These are phyloP conservation scores for Mytilinidion resinicola DNA, from an alignment of 495 filamentous ascomycete genomes.

Conservation along the genomic window DNA sequence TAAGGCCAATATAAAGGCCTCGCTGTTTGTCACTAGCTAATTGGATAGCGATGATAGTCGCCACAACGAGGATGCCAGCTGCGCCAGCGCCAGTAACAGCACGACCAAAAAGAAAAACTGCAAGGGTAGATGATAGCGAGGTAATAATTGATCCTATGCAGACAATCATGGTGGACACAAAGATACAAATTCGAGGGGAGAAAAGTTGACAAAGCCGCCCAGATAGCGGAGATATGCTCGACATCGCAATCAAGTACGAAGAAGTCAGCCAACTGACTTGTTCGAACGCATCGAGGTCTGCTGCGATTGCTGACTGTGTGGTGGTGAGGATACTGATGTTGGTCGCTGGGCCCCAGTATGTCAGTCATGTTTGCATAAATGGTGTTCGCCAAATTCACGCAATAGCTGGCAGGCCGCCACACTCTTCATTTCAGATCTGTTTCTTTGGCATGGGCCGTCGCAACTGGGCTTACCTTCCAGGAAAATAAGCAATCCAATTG, in stretches of 20 bases:
- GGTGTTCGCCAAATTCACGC: neutral
- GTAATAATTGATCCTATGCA: slow-evolving; percentile 57
- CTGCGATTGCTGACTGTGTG: slow-evolving; percentile 64
- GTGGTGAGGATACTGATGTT: slow-evolving; percentile 76
- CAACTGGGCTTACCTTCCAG: slow-evolving; percentile 29
- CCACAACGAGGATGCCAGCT: slow-evolving; percentile 59
- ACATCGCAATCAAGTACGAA: slow-evolving; percentile 64
- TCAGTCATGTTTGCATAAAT: slow-evolving; percentile 2
- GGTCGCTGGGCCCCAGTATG: slow-evolving; percentile 30
- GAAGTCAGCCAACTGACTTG: slow-evolving; percentile 70
- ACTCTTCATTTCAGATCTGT: neutral
- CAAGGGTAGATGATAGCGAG: slow-evolving; percentile 49
- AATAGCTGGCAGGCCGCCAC: neutral
- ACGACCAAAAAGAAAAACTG: slow-evolving; percentile 59
- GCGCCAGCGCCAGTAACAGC: slow-evolving; percentile 58
- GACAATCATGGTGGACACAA: slow-evolving; percentile 51
- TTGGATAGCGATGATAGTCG: slow-evolving; percentile 64
- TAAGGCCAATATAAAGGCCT: slow-evolving; percentile 62
- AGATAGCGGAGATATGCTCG: slow-evolving; percentile 56
- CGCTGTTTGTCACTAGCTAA: slow-evolving; percentile 55
- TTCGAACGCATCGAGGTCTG: slow-evolving; percentile 64
- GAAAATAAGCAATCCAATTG: slow-evolving; percentile 34
- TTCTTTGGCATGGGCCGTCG: neutral
- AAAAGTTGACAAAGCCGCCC: slow-evolving; percentile 65
- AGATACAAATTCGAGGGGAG: slow-evolving; percentile 53